Evolutionary conservation across 192 early-diverging fungal genomes (phyloP).

Genomic region (Rhizophlyctis rosea): DNA sequence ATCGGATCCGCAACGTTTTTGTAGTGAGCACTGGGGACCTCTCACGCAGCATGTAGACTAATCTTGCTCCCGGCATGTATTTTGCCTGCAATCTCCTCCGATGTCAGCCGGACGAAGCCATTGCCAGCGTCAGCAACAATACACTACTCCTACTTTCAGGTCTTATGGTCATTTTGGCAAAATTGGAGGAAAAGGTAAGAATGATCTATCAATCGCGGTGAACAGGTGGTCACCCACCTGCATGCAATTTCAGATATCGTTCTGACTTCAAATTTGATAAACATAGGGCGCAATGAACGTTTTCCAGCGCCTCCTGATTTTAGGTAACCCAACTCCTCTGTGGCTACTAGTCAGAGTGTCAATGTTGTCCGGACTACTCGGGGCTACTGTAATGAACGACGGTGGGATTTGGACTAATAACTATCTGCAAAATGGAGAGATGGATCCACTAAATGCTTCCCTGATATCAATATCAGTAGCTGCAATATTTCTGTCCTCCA

Average conservation of each 20-base stretch:
- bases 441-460: too few relatives aligned
- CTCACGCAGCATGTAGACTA: background rate
- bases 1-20: too few relatives aligned
- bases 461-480: background rate
- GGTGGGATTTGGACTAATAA: too few relatives aligned
- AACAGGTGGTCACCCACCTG: background rate
- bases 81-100: too few relatives aligned
- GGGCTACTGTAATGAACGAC: slow-evolving; percentile 17
- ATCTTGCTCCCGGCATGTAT: too few relatives aligned
- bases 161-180: slow-evolving; percentile 17
- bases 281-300: slow-evolving; percentile 5
- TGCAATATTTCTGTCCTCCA: slow-evolving; percentile 4
- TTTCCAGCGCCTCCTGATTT: slow-evolving; percentile 4
- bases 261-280: background rate
- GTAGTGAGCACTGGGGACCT: too few relatives aligned
- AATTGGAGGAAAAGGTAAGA: slow-evolving; percentile 20
- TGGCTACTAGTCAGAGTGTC: slow-evolving; percentile 6
- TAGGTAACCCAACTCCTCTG: slow-evolving; percentile 1
- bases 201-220: too few relatives aligned
- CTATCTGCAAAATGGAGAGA: too few relatives aligned
- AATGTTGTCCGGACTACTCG: slow-evolving; percentile 5
- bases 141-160: slow-evolving; percentile 10
- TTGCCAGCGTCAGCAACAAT: background rate
- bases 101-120: slow-evolving; percentile 14
- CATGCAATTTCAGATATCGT: slow-evolving; percentile 1